Base-by-base conservation (phyloP, 805 yeast species). In the Komagataella mondaviorum region DNA sequence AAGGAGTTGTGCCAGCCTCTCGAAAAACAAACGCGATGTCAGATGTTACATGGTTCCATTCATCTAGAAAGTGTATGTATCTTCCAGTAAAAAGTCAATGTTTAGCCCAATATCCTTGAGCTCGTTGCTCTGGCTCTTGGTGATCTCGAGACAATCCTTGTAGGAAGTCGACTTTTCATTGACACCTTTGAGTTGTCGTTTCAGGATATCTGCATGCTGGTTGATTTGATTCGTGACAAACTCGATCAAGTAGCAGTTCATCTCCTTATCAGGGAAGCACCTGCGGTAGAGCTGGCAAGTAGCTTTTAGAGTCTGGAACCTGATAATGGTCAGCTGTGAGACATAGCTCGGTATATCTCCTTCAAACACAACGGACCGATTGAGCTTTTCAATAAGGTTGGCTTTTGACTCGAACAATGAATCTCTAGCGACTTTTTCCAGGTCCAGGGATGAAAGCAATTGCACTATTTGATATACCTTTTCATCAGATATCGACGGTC, bases 201-300 rank as follows among this genome's bases (percentile, higher is more conserved):
- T 77, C 57, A 89, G 76, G 6, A 81, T 65, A 16, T 70, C 67
- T 30, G 80, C 78, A 56, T 85, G 83, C 48, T 71, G 70, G 45
- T 77, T 76, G 36, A 86, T 76, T 62, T 82, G 84, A 10, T 74
- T 74, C 52, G 78, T 77, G 39, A 84, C 77, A 96, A 96, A 88
- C 55, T 81, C 80, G n/a, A 88, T 83, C 16, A 88, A 69, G 56
- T 84, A 72, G 44, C 65, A 65, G 46, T 64, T 58, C 45, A 62
- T 60, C 10, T 59, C 66, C 14, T 51, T 51, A 14, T 59, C 60
- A 12, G 68, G 71, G 65, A 77, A 85, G 50, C 83, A 73, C 23
- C 69, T 64, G 49, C 72, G 71, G 67, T 75, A 87, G 39, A 77
- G 69, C 16, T 67, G 59, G 12, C 80, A 78, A 0, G 95, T 80